Conservation (phyloP, 352 stramenopile genomes). For the Globisporangium spinosum region DNA sequence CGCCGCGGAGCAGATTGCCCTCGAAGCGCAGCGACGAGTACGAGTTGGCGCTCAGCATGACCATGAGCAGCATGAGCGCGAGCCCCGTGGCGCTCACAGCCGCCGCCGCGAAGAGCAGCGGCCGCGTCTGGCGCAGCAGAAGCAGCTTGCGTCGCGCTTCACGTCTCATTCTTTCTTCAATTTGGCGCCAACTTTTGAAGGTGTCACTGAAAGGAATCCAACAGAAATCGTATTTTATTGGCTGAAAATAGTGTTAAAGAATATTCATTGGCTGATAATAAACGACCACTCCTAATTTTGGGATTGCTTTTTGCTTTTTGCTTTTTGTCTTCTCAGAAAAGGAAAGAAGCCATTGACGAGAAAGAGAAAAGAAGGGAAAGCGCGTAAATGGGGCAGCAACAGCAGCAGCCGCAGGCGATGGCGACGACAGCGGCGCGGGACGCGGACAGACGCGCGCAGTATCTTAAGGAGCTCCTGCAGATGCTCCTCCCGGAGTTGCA, state of each 20-base stretch:
- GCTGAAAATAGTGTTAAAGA: not conserved
- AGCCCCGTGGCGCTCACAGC: not conserved
- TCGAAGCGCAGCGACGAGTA: constrained; percentile 5
- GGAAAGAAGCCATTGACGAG: not conserved
- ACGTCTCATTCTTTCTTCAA: not conserved
- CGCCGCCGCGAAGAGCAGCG: not conserved
- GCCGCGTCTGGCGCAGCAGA: not conserved
- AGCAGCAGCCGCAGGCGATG: not conserved
- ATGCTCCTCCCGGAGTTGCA: not conserved
- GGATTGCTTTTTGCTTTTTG: not conserved
- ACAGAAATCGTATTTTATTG: not conserved
- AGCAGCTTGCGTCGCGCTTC: not conserved
- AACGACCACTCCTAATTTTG: not conserved
- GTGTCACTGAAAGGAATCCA: not conserved
- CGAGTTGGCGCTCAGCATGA: not conserved
- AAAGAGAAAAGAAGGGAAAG: not conserved
- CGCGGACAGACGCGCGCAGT: not conserved
- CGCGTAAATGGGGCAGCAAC: not conserved
- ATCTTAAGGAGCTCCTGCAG: not conserved
- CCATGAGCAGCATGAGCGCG: not conserved
- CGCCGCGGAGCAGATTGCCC: not conserved
- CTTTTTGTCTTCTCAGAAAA: not conserved
- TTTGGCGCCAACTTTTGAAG: not conserved
- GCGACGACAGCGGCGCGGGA: not conserved
- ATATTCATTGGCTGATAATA: not conserved